Conservation (phyloP, 1,284 basidiomycete genomes). For the Naganishia liquefaciens region DNA sequence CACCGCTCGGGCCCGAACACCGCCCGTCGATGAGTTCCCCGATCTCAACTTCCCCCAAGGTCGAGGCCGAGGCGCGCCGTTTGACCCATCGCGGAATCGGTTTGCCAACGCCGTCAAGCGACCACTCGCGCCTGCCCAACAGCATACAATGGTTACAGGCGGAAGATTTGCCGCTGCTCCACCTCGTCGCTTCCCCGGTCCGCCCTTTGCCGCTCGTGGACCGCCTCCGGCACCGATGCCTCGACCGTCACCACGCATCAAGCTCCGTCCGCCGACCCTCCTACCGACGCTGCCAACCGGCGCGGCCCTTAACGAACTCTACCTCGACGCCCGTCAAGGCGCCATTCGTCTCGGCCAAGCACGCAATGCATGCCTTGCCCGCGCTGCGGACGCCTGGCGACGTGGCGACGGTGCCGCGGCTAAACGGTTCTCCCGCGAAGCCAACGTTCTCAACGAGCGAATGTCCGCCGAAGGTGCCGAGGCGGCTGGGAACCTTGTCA, state of each 20-base stretch:
- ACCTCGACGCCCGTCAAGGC: conserved; percentile 81
- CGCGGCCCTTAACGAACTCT: conserved; percentile 71
- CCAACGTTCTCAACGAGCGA: conserved; percentile 84
- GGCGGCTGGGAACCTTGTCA: conserved; percentile 74
- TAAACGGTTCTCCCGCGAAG: conserved; percentile 88
- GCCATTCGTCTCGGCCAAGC: conserved; percentile 88
- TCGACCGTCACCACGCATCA: conserved; percentile 77
- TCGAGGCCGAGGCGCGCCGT: conserved; percentile 54
- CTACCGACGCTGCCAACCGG: conserved; percentile 87
- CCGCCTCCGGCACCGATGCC: conserved; percentile 57
- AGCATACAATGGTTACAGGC: conserved; percentile 39
- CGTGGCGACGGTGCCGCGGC: conserved; percentile 91
- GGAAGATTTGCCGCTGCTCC: conserved; percentile 39
- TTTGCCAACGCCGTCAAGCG: conserved; percentile 63
- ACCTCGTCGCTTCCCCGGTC: conserved; percentile 44
- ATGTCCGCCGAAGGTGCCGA: conserved; percentile 81
- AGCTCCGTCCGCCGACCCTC: conserved; percentile 75
- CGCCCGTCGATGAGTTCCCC: conserved; percentile 81
- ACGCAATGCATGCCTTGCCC: conserved; percentile 88
- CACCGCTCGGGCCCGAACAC: conserved; percentile 43
- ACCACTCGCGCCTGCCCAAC: conserved; percentile 39
- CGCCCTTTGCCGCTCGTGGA: conserved; percentile 59
- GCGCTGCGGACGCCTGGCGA: conserved; percentile 92
- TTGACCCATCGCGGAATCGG: conserved; percentile 76
- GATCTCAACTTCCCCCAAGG: conserved; percentile 53